Evolutionary conservation across 1,284 basidiomycete genomes (phyloP).

Genomic region (Cryptococcus maquisensis): DNA sequence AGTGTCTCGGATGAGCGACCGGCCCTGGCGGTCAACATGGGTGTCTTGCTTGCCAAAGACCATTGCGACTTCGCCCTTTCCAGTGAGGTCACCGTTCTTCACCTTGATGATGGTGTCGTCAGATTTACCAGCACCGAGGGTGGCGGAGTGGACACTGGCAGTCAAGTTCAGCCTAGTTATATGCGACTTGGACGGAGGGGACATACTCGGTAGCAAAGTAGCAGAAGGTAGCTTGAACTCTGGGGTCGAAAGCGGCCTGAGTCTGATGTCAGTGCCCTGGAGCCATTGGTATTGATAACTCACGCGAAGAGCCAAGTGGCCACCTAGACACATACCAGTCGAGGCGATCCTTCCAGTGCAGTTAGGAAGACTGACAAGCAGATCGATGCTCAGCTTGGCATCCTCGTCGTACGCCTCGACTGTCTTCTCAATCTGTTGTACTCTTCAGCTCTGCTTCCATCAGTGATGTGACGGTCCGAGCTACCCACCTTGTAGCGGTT

Average conservation of each 20-base stretch:
- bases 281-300: constrained; percentile 14
- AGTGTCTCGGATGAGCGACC: constrained; percentile 73
- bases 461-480: background rate
- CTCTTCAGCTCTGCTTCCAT: background rate
- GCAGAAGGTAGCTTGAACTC: constrained; percentile 79
- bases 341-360: constrained; percentile 82
- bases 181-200: background rate
- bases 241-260: constrained; percentile 76
- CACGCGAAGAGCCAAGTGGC: constrained; percentile 58
- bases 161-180: constrained; percentile 16
- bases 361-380: constrained; percentile 65
- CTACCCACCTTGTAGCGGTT: constrained; percentile 74
- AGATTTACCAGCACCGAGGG: constrained; percentile 72
- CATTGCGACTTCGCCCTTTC: constrained; percentile 80
- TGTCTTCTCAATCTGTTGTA: constrained; percentile 69
- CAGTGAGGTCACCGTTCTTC: constrained; percentile 65
- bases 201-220: constrained; percentile 80
- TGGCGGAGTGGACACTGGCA: constrained; percentile 66
- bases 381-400: constrained; percentile 67
- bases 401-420: constrained; percentile 84
- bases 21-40: constrained; percentile 76
- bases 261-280: background rate
- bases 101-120: constrained; percentile 72
- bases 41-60: constrained; percentile 94
- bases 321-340: constrained; percentile 52